Conservation (phyloP, 2,329 filamentous ascomycete genomes). For the Trichothecium roseum region DNA sequence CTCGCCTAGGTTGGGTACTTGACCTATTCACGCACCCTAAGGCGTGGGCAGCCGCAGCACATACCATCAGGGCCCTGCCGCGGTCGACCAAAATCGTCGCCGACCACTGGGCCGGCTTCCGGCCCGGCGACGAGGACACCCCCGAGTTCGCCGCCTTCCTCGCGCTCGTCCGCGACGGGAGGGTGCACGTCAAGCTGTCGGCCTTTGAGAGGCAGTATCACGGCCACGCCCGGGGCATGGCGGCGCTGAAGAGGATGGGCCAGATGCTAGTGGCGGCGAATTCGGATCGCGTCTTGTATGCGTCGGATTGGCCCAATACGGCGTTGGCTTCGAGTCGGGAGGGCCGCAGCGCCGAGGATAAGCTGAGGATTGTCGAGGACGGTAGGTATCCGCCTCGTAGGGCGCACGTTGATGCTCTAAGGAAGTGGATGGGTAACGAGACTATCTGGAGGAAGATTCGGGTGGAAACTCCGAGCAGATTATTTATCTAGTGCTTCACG, state of each 20-base stretch:
- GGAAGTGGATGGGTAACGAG: background rate
- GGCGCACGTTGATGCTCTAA: background rate
- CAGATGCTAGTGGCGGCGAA: background rate
- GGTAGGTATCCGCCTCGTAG: background rate
- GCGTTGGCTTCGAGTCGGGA: background rate
- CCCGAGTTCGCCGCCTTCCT: background rate
- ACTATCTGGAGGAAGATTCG: background rate
- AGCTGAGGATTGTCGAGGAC: background rate
- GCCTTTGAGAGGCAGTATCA: slow-evolving; percentile 1
- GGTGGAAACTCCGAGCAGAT: background rate
- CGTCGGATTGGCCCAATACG: slow-evolving; percentile 1
- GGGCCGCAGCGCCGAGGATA: background rate
- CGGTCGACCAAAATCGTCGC: background rate
- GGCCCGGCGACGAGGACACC: background rate
- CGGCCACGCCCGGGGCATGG: background rate
- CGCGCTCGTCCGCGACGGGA: background rate
- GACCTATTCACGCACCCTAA: background rate
- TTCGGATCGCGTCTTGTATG: background rate
- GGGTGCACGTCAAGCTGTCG: background rate
- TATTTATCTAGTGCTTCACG: no score
- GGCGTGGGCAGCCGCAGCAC: background rate
- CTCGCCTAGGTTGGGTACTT: background rate
- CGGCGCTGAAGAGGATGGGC: background rate
- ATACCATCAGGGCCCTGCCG: background rate
- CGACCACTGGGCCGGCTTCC: slow-evolving; percentile 1